phyloP scores from a whole-genome alignment of 2,329 filamentous ascomycete species.

The Fusarium sp. region DNA sequence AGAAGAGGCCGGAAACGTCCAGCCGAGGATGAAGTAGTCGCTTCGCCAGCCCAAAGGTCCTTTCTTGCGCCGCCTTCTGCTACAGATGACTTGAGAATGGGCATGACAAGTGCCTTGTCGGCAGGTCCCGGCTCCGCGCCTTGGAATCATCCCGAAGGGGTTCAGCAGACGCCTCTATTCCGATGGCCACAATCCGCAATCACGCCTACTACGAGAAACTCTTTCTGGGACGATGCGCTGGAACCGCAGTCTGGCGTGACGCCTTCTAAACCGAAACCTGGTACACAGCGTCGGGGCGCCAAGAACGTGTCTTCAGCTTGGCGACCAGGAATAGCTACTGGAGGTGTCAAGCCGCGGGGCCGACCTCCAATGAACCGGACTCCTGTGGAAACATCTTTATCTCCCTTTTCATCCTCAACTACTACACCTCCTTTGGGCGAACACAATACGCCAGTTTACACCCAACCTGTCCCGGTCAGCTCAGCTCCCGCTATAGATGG shows the following conservation, averaged over 20 bases:
- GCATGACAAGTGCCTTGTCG: conserved; percentile 60
- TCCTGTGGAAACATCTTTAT: conserved; percentile 65
- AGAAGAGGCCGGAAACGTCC: conserved; percentile 73
- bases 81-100: conserved; percentile 53
- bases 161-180: conserved; percentile 70
- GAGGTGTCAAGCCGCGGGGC: conserved; percentile 79
- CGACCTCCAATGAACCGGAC: conserved; percentile 77
- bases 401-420: conserved; percentile 21
- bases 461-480: conserved; percentile 3
- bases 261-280: conserved; percentile 66
- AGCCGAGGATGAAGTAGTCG: conserved; percentile 67
- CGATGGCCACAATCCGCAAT: conserved; percentile 84
- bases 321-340: conserved; percentile 73
- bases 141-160: conserved; percentile 45
- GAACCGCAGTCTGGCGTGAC: conserved; percentile 83
- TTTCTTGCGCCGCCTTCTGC: conserved; percentile 67
- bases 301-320: conserved; percentile 91
- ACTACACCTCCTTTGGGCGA: conserved; percentile 24
- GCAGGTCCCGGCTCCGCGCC: conserved; percentile 54
- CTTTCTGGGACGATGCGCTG: conserved; percentile 66
- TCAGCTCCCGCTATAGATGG: not conserved
- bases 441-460: conserved; percentile 8
- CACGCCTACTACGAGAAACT: conserved; percentile 69
- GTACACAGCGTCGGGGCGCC: conserved; percentile 74
- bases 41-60: conserved; percentile 68